Evolutionary conservation across 2,329 filamentous ascomycete genomes (phyloP).

Genomic region (Bipolaris zeicola): DNA sequence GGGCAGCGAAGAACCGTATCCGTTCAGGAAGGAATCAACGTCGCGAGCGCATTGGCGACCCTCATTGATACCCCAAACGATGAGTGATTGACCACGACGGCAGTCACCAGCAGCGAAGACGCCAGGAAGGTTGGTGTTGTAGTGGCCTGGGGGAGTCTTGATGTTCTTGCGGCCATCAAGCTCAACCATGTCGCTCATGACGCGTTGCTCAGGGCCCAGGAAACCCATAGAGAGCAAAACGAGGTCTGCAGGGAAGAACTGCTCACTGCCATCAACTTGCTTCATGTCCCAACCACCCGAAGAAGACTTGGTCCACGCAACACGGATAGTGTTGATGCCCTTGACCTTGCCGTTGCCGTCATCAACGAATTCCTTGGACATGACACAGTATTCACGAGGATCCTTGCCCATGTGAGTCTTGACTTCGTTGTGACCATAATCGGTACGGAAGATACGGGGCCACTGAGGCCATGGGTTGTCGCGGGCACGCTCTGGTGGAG

Average conservation of each 20-base stretch:
- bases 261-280: conserved; percentile 88
- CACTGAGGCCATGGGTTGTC: conserved; percentile 99
- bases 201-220: conserved; percentile 87
- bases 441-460: conserved; percentile 97
- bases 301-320: conserved; percentile 92
- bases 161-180: conserved; percentile 93
- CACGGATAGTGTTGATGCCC: conserved; percentile 93
- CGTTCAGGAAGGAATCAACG: conserved; percentile 85
- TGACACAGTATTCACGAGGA: conserved; percentile 95
- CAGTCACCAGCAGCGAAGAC: conserved; percentile 96
- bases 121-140: conserved; percentile 84
- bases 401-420: conserved; percentile 96
- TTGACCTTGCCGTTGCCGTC: conserved; percentile 87
- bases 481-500: conserved; percentile 83
- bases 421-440: conserved; percentile 95
- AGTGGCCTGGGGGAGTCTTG: conserved; percentile 88
- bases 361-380: conserved; percentile 95
- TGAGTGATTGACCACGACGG: conserved; percentile 90
- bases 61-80: conserved; percentile 99
- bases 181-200: conserved; percentile 86
- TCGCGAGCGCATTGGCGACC: conserved; percentile 91
- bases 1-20: conserved; percentile 75
- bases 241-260: conserved; percentile 95
- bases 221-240: conserved; percentile 97
- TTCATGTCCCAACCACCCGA: conserved; percentile 98